These are phyloP conservation scores for Hymenoscyphus fraxineus DNA, from an alignment of 2,329 filamentous ascomycete species.

Conservation along the genomic window DNA sequence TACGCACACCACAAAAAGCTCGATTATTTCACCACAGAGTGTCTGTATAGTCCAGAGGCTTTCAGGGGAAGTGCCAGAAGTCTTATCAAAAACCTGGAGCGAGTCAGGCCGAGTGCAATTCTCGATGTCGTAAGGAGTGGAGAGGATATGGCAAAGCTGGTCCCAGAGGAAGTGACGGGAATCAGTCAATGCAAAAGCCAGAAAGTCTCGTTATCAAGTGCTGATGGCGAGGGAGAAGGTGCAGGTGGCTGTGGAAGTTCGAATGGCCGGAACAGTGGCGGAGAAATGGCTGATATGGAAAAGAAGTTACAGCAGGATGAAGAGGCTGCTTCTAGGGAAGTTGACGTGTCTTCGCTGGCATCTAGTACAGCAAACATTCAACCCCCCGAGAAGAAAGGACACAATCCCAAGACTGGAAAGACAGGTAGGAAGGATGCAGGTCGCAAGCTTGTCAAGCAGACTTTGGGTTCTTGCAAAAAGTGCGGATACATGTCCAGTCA, in stretches of 20 bases:
- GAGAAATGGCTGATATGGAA: constrained; percentile 82
- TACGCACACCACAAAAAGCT: constrained; percentile 96
- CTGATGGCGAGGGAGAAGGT: constrained; percentile 43
- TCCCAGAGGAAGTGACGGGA: constrained; percentile 55
- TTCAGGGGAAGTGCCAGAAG: constrained; percentile 89
- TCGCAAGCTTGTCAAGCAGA: constrained; percentile 55
- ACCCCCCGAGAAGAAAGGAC: constrained; percentile 24
- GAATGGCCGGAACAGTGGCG: constrained; percentile 62
- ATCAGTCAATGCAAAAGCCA: constrained; percentile 47
- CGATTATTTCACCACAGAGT: constrained; percentile 98
- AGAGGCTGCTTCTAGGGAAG: constrained; percentile 56
- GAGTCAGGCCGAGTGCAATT: constrained; percentile 88
- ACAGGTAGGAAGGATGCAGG: constrained; percentile 28
- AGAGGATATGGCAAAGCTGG: constrained; percentile 91
- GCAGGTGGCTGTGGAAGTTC: constrained; percentile 75
- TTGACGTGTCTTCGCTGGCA: constrained; percentile 53
- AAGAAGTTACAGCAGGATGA: constrained; percentile 65
- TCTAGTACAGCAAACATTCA: constrained; percentile 23
- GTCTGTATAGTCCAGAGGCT: constrained; percentile 95
- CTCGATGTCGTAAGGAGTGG: constrained; percentile 91
- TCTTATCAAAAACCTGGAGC: constrained; percentile 92
- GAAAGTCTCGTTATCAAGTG: constrained; percentile 34
- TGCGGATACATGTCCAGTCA: constrained; percentile 98
- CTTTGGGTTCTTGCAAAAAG: constrained; percentile 75
- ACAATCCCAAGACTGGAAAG: constrained; percentile 33